Percentiles rank a stretch among this genome's conserved stretches.
These are phyloP conservation scores for Microdochium paspali DNA, from an alignment of 2,329 filamentous ascomycete species.

Conservation along the genomic window DNA sequence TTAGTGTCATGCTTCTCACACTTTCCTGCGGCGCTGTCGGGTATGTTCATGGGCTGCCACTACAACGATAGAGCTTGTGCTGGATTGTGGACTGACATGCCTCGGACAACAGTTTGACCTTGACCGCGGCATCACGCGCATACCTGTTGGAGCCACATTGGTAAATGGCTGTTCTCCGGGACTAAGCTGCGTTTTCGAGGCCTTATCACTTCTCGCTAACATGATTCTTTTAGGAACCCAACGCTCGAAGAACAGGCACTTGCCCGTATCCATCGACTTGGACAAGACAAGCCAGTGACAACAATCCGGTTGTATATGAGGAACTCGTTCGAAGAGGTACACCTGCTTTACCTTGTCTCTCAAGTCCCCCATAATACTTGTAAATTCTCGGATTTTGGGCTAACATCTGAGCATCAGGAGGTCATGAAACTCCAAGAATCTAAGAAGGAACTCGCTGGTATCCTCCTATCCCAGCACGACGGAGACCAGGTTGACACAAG, in stretches of 20 bases:
- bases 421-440: conserved; percentile 11
- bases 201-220: conserved; percentile 35
- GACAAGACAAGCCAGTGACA: conserved; percentile 69
- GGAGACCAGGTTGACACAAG: conserved; percentile 2
- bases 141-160: conserved; percentile 43
- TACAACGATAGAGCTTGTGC: background rate
- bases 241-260: conserved; percentile 89
- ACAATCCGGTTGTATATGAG: conserved; percentile 80
- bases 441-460: conserved; percentile 6
- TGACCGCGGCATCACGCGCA: conserved; percentile 34
- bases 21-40: conserved; percentile 42
- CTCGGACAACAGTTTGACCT: conserved; percentile 25
- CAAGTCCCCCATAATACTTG: conserved; percentile 22
- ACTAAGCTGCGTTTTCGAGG: background rate
- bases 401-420: conserved; percentile 3
- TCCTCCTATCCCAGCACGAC: conserved; percentile 3
- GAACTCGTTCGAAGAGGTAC: conserved; percentile 62
- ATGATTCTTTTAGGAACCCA: conserved; percentile 47
- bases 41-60: no score
- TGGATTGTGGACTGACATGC: background rate
- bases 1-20: conserved; percentile 36
- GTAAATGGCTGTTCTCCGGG: conserved; percentile 10
- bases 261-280: conserved; percentile 78
- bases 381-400: conserved; percentile 3
- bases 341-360: conserved; percentile 10